A percentile compares a stretch with the other conserved stretches of the same genome.
These are phyloP conservation scores for Rosa rugosa DNA, from an alignment of 306 rosid genomes.

Conservation along the genomic window DNA sequence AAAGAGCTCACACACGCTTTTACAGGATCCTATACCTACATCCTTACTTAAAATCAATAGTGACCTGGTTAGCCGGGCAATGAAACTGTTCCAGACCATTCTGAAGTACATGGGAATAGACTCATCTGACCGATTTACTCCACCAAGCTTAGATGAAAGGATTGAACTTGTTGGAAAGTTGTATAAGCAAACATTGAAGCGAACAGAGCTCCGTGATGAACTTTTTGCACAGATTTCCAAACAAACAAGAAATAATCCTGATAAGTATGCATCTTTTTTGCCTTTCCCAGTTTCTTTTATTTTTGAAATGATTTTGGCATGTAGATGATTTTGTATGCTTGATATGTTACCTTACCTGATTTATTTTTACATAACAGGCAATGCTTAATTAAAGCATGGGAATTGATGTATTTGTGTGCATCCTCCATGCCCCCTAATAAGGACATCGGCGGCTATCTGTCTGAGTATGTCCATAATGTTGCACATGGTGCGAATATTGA, in stretches of 20 bases:
- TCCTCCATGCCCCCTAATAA: constrained; percentile 96
- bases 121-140: constrained; percentile 65
- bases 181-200: constrained; percentile 87
- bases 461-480: constrained; percentile 80
- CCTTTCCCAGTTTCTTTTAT: constrained; percentile 10
- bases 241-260: constrained; percentile 93
- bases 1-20: constrained; percentile 21
- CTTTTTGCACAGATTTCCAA: constrained; percentile 89
- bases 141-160: constrained; percentile 71
- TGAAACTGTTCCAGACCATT: constrained; percentile 76
- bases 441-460: constrained; percentile 81
- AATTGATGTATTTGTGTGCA: constrained; percentile 82
- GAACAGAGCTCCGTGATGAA: constrained; percentile 90
- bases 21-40: constrained; percentile 89
- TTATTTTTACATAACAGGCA: constrained; percentile 50
- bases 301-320: constrained; percentile 18
- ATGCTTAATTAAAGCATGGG: constrained; percentile 88
- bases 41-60: constrained; percentile 74
- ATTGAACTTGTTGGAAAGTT: constrained; percentile 80
- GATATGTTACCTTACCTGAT: constrained; percentile 10
- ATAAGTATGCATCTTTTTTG: constrained; percentile 48
- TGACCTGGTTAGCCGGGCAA: constrained; percentile 83
- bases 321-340: constrained; percentile 17
- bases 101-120: constrained; percentile 93
- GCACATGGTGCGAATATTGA: constrained; percentile 61